phyloP scores from a whole-genome alignment of 139 green algal species.

The Marvania coccoides region DNA sequence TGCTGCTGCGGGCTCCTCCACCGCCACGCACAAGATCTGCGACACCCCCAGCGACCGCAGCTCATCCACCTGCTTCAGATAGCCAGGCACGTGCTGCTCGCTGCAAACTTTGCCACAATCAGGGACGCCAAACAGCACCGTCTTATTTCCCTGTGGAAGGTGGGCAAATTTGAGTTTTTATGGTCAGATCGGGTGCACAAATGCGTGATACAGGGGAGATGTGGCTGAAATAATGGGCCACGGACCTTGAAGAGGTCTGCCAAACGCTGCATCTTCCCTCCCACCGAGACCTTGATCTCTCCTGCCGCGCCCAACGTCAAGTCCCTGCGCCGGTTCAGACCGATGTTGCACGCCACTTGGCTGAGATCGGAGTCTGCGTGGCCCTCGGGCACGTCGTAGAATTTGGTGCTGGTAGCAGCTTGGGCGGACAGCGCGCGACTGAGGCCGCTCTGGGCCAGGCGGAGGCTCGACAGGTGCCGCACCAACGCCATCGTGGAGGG shows the following conservation, averaged over 20 bases:
- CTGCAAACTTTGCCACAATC: conserved; percentile 44
- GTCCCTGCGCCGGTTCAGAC: conserved; percentile 36
- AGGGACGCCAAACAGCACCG: conserved; percentile 42
- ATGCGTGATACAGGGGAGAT: too few species aligned
- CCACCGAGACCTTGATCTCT: conserved; percentile 19
- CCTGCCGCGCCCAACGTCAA: conserved; percentile 26
- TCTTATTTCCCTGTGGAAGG: conserved; percentile 19
- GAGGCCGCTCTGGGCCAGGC: not conserved
- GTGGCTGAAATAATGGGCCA: too few species aligned
- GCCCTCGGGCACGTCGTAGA: conserved; percentile 33
- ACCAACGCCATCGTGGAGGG: conserved; percentile 1
- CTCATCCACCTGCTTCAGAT: conserved; percentile 24
- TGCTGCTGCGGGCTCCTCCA: conserved; percentile 12
- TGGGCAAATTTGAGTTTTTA: not conserved
- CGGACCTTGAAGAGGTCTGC: conserved; percentile 33
- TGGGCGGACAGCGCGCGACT: not conserved
- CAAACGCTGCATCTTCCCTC: conserved; percentile 14
- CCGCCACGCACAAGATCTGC: conserved; percentile 30
- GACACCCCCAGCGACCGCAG: conserved; percentile 28
- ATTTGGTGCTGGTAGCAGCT: not conserved
- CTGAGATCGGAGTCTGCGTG: conserved; percentile 38
- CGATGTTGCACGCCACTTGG: conserved; percentile 34
- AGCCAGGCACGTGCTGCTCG: conserved; percentile 35
- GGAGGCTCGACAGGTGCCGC: not conserved
- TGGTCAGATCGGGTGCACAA: too few species aligned